These are phyloP conservation scores for Arbutus unedo DNA, from an alignment of 148 eudicot genomes.

Conservation along the genomic window DNA sequence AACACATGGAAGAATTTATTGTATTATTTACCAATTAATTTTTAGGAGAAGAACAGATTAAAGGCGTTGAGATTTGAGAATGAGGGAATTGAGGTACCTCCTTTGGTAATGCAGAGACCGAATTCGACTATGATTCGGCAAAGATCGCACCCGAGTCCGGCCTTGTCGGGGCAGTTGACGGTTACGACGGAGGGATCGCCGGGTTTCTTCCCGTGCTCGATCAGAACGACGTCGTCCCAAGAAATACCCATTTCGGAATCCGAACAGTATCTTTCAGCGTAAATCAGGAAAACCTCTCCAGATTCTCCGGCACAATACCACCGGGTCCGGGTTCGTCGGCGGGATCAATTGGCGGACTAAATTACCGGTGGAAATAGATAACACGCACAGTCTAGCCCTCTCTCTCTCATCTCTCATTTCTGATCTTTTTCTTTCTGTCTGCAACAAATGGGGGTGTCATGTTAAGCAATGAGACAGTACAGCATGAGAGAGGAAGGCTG, in stretches of 20 bases:
- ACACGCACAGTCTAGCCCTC: not conserved
- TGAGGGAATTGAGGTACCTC: conserved; percentile 31
- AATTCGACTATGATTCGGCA: conserved; percentile 71
- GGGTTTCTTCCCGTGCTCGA: conserved; percentile 43
- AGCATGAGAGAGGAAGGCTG: not conserved
- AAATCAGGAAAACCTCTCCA: not conserved
- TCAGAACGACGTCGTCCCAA: conserved; percentile 63
- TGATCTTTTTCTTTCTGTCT: not conserved
- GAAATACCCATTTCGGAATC: conserved; percentile 41
- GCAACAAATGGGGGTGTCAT: not conserved
- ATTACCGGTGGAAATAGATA: not conserved
- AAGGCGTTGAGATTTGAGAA: not conserved
- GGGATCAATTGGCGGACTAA: not conserved
- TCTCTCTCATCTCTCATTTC: not conserved
- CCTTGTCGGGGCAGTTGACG: conserved; percentile 75
- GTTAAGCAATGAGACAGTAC: no score
- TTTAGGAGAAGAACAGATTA: not conserved
- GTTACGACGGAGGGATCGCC: conserved; percentile 59
- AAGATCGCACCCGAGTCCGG: conserved; percentile 74
- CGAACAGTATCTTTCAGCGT: not conserved
- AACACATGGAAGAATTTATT: no score
- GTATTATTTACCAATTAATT: no score
- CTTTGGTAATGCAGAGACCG: conserved; percentile 64
- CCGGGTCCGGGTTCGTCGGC: not conserved
- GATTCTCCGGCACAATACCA: not conserved